Evolutionary conservation across 495 filamentous ascomycete species (phyloP), one percentile per base, ranked within the genome.

Genomic region (Penicillium paxilli): DNA sequence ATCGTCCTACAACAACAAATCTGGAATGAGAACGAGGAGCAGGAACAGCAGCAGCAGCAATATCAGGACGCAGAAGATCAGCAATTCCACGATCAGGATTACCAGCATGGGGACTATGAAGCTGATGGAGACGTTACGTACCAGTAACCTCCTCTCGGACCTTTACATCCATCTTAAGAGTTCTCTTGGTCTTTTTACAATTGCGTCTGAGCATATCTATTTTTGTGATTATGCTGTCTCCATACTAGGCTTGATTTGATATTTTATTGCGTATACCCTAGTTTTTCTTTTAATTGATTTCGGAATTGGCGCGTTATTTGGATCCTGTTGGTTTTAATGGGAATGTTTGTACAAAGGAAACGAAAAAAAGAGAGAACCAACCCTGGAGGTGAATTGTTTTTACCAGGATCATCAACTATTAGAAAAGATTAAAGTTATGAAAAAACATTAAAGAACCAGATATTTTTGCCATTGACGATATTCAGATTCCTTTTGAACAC

Each of bases 1-100:
- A 97, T 98, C 77, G 92, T 98, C 59, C 69, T 98, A 76, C 91
- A 98, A 80, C 91, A 97, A 78, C 88, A 97, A 82, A 94, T 95
- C 51, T 84, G 86, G 51, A 84, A 86, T 65, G 78, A 83, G 58
- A 78, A 70, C 49, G 75, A 71, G 54, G 71, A 72, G 51, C 68
- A 68, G 50, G 62, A 67, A 47, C 66, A 71, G 54, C 70, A 72
- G 51, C 68, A 68, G 50, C 63, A 67, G 48, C 66, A 74, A 33
- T 62, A 73, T 35, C 54, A 62, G 32, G 59, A 60, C 30, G 30
- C 11, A 5, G 47, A 71, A 51, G 64, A 60, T 26, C 50, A 49
- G n/a, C 60, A 55, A 33, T 62, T 56, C 24, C 54, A 50, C 40
- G 59, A 71, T 58, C 57, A 59, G 17, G 70, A 62, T 3, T 71